Conservation (phyloP, 2,329 filamentous ascomycete genomes). For the Exophiala sp. region DNA sequence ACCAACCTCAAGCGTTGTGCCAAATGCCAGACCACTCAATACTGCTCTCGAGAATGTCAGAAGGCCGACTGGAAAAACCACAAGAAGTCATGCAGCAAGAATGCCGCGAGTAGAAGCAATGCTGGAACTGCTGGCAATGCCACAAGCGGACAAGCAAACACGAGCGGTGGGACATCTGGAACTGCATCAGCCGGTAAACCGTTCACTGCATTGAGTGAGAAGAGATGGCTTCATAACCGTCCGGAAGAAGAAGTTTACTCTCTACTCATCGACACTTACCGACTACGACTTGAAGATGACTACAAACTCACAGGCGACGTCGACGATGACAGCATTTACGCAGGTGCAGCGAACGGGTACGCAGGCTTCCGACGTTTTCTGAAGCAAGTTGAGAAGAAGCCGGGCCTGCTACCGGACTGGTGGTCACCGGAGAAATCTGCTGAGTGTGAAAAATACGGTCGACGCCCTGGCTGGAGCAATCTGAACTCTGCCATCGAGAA, state of each 20-base stretch:
- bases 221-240: conserved; percentile 43
- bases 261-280: conserved; percentile 46
- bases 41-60: conserved; percentile 51
- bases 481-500: conserved; percentile 11
- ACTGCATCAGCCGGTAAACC: conserved; percentile 36
- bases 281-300: conserved; percentile 42
- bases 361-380: conserved; percentile 9
- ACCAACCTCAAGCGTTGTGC: background rate
- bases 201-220: conserved; percentile 39
- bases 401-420: conserved; percentile 39
- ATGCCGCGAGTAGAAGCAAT: conserved; percentile 1
- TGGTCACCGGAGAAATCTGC: conserved; percentile 38
- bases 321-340: conserved; percentile 33
- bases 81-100: conserved; percentile 31
- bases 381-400: background rate
- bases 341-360: conserved; percentile 12
- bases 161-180: no score
- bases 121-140: no score
- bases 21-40: conserved; percentile 31
- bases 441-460: conserved; percentile 31
- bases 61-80: conserved; percentile 48
- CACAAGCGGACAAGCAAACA: no score
- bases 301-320: conserved; percentile 30
- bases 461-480: conserved; percentile 11
- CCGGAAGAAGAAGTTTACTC: conserved; percentile 43